These are phyloP conservation scores for Sclerotinia subarctica DNA, from an alignment of 2,329 filamentous ascomycete genomes.

Conservation along the genomic window DNA sequence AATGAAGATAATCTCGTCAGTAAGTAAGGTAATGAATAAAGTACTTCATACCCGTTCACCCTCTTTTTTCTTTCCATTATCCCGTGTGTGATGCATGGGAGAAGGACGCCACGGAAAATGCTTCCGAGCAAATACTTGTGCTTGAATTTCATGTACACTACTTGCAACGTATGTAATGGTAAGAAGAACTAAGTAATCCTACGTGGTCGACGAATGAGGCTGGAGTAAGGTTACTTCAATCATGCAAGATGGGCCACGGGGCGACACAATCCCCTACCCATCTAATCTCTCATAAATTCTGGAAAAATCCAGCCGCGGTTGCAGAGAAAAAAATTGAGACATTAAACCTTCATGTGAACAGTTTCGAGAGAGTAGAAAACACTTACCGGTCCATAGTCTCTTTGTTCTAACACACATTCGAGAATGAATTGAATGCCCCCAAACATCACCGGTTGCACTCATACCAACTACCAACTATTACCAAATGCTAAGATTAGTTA, in stretches of 20 bases:
- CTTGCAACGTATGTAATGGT: not conserved
- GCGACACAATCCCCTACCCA: not conserved
- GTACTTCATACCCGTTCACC: not conserved
- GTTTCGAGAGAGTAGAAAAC: not conserved
- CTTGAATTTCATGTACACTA: not conserved
- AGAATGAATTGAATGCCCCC: not conserved
- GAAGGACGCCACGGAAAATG: not conserved
- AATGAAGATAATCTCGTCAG: not conserved
- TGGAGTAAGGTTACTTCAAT: slow-evolving; percentile 9
- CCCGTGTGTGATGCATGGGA: not conserved
- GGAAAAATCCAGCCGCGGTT: not conserved
- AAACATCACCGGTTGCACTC: not conserved
- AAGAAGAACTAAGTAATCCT: not conserved
- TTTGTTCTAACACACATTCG: not conserved
- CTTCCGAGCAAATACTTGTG: not conserved
- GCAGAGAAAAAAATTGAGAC: not conserved
- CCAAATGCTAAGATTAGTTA: too few relatives aligned
- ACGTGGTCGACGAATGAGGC: slow-evolving; percentile 7
- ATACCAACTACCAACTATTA: not conserved
- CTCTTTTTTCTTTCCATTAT: not conserved
- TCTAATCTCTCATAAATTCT: not conserved
- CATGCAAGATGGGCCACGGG: not conserved
- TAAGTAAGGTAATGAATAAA: not conserved
- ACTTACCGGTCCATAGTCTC: not conserved
- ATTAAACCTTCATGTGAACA: not conserved